Evolutionary conservation across 2,329 filamentous ascomycete genomes (phyloP), one percentile per base, ranked within the genome.

Genomic region (Trichoderma semiorbis): DNA sequence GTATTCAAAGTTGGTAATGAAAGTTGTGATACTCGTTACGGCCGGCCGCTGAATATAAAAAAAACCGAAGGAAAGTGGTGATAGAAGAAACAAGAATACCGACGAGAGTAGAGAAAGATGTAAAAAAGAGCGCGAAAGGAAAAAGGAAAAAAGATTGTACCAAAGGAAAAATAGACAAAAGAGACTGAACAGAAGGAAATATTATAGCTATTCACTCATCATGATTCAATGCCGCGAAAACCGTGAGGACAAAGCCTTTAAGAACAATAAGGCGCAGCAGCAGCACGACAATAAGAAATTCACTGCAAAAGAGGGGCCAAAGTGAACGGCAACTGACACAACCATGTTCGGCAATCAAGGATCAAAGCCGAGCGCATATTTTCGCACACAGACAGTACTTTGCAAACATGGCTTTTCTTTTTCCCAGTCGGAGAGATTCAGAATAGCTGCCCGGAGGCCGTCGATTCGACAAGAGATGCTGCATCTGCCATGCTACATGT

Each of bases 1-100:
- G 28, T 21, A 8, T 39, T 55, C 32, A 60, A 74, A 74, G 72
- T 57, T 57, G 61, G 72, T 73, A 34, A 67, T 72, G 39, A 58
- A 30, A 4, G 21, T 50, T 5, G 30, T 36, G 14, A 50, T 53
- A 30, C 26, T 62, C 7, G 72, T 71, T 47, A 69, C 74, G 72
- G 72, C 72, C 72, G 61, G 70, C 70, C 72, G 72, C 62, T 32
- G 66, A 53, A 36, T 18, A 64, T 58, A 32, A 18, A 18, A 18
- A 18, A 55, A 18, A 39, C 34, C 32, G 12, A 28, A 61, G 24
- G 16, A 26, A 26, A 66, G 43, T 28, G 14, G 32, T 24, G 32
- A 32, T 24, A 39, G 28, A 12, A 30, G 18, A 58, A 43, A n/a
- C 28, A n/a, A 16, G 21, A 39, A 43, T 26, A 16, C 16, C n/a